Conservation (phyloP, 2,329 filamentous ascomycete genomes). For the Ophiostoma pallidulum region DNA sequence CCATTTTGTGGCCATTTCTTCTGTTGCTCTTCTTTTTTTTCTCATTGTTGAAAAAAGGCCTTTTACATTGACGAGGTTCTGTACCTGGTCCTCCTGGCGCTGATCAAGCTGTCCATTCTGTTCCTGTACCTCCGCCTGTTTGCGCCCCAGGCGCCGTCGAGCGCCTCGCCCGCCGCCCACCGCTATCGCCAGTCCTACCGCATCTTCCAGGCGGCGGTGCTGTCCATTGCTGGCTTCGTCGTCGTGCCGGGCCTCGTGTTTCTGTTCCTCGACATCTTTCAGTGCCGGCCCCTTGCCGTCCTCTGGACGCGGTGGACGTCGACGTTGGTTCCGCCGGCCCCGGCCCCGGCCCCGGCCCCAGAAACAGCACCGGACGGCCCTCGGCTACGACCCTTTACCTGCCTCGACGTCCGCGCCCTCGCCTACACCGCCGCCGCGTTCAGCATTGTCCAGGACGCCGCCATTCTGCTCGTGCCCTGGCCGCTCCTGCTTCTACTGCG, state of each 20-base stretch:
- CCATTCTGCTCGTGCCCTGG: conserved; percentile 27
- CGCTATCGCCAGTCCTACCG: conserved; percentile 24
- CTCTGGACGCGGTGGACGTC: conserved; percentile 26
- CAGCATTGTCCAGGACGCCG: conserved; percentile 28
- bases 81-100: conserved; percentile 23
- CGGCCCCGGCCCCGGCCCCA: conserved; percentile 11
- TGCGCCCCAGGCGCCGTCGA: conserved; percentile 8
- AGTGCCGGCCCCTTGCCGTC: conserved; percentile 26
- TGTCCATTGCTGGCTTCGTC: conserved; percentile 21
- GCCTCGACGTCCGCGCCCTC: conserved; percentile 26
- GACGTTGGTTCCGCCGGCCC: background rate
- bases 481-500: conserved; percentile 25
- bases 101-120: conserved; percentile 26
- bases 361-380: no score
- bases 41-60: conserved; percentile 20
- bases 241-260: conserved; percentile 20
- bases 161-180: conserved; percentile 6
- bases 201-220: conserved; percentile 23
- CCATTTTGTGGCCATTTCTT: no score
- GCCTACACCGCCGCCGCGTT: conserved; percentile 23
- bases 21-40: no score
- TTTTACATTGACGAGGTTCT: conserved; percentile 27
- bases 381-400: conserved; percentile 10
- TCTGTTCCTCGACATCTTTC: conserved; percentile 27
- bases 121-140: conserved; percentile 28